Base-by-base conservation (phyloP, 2,329 filamentous ascomycete genomes). In the Drechslerella coelobrocha region DNA sequence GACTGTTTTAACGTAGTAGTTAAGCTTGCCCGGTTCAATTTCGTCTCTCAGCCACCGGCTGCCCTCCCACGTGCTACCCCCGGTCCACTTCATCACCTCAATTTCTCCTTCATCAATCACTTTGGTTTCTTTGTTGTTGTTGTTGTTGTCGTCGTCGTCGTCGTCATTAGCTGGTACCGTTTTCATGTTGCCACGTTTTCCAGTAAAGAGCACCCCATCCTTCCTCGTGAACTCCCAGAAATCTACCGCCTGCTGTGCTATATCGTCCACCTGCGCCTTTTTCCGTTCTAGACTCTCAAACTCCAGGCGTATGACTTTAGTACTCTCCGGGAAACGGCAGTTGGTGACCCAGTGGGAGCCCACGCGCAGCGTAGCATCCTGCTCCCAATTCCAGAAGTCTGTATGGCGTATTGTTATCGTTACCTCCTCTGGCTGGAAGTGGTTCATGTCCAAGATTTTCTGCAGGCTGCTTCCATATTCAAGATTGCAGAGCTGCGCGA, bases 331-430 rank as follows among this genome's bases (percentile, higher is more conserved):
- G 26, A 83, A 68, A 0, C 1, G 48, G 0, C 26, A 4, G 21
- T 72, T 61, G 0, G 77, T 52, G 0, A 82, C 77, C 81, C 81
- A 83, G 0, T 34, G 8, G 0, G 76, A 77, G 0, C 77, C 73
- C 26, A 83, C 78, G 2, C 73, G 65, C 4, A 83, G 75, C 1
- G 76, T 76, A 2, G 73, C 43, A 54, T 82, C 78, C 0, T 52
- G 0, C 72, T 82, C 80, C 81, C 81, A 82, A 17, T 53, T 76
- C 80, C 81, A 83, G 78, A 81, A 83, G 68, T 84, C 82, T 1
- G 81, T 78, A 63, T 84, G 82, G 0, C 82, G 79, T 6, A 84
- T 78, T 0, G 82, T 84, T 9, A 84, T 73, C 0, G 79, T 81
- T 1, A 84, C 54, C 1, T 68, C 73, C 0, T 75, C 76, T 0